A percentile compares a stretch with the other conserved stretches of the same genome.
Conservation (phyloP, 306 rosid species). For the Lablab purpureus region DNA sequence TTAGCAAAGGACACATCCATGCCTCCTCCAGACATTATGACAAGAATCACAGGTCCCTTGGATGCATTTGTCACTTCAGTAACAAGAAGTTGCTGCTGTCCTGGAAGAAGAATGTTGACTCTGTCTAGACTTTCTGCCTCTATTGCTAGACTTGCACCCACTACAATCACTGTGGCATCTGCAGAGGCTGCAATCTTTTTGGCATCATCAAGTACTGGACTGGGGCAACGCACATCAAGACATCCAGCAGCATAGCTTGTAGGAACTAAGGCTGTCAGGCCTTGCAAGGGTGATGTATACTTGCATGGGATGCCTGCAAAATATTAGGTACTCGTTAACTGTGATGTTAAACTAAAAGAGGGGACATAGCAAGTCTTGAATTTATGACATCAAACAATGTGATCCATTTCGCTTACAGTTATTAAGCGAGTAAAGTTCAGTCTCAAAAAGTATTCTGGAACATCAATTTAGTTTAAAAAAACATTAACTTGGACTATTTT, state of each 20-base stretch:
- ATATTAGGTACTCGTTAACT: not conserved
- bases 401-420: not conserved
- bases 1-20: constrained; percentile 90
- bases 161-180: constrained; percentile 82
- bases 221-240: constrained; percentile 74
- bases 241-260: constrained; percentile 76
- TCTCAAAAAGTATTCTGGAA: too few relatives aligned
- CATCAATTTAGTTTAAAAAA: too few relatives aligned
- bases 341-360: constrained; percentile 8
- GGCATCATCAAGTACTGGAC: constrained; percentile 70
- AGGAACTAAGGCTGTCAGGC: constrained; percentile 71
- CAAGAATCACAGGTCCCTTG: constrained; percentile 90
- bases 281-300: constrained; percentile 89
- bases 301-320: constrained; percentile 86
- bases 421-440: not conserved
- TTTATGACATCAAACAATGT: constrained; percentile 3
- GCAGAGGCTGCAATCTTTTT: constrained; percentile 77
- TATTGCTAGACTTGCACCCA: constrained; percentile 75
- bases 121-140: constrained; percentile 90
- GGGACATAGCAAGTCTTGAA: constrained; percentile 17
- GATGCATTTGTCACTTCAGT: constrained; percentile 81
- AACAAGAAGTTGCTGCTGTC: constrained; percentile 74
- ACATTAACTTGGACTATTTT: not conserved
- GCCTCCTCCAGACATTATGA: constrained; percentile 97
- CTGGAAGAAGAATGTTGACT: constrained; percentile 75